These are phyloP conservation scores for Microcos paniculata DNA, from an alignment of 345 rosid species.

Conservation along the genomic window DNA sequence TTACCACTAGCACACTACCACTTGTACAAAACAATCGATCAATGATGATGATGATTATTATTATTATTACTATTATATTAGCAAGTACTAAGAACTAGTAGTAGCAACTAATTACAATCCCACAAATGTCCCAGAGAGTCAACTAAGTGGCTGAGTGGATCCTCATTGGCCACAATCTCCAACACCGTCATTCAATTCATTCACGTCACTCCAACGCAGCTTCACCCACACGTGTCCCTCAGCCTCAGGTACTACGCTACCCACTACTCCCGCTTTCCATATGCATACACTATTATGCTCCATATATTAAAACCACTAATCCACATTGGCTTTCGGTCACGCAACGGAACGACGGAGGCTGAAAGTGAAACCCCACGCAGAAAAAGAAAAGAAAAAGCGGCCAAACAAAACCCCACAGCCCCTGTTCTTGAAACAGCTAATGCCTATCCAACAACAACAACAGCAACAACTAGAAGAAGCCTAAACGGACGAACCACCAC, in stretches of 20 bases:
- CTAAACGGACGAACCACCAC: neutral
- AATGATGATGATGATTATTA: too few relatives aligned
- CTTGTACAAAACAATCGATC: too few relatives aligned
- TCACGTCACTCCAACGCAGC: neutral
- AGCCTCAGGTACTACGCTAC: too few relatives aligned
- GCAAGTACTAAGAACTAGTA: too few relatives aligned
- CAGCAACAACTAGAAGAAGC: too few relatives aligned
- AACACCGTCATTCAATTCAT: neutral
- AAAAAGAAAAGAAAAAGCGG: neutral
- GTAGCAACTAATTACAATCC: too few relatives aligned
- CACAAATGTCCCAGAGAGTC: neutral
- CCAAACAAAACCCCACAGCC: neutral
- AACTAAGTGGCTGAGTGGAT: neutral
- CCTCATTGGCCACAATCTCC: neutral
- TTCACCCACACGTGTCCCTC: constrained; percentile 9
- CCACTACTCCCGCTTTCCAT: neutral
- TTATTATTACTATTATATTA: too few relatives aligned
- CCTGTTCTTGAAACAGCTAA: constrained; percentile 5
- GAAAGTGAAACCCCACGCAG: too few relatives aligned
- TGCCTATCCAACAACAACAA: too few relatives aligned
- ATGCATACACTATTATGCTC: too few relatives aligned
- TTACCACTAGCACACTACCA: too few relatives aligned
- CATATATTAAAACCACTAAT: neutral
- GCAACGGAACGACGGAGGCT: too few relatives aligned
- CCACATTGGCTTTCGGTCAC: neutral